phyloP scores from a whole-genome alignment of 805 yeast genomes.

The Grigorovia transvaalensis region DNA sequence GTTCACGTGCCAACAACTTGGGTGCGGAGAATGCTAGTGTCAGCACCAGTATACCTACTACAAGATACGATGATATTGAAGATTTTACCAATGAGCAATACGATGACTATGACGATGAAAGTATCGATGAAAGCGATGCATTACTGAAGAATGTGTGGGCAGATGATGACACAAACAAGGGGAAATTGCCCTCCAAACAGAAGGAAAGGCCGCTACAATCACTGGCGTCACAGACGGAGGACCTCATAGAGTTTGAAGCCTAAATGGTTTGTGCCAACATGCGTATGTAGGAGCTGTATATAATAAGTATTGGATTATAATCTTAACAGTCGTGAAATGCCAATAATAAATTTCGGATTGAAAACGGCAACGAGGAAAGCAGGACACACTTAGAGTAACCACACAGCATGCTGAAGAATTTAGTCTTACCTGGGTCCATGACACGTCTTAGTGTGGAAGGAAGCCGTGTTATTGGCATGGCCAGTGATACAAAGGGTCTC shows the following conservation, averaged over 20 bases:
- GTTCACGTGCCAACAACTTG: neutral
- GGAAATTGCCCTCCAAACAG: neutral
- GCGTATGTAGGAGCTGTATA: neutral
- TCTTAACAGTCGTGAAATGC: neutral
- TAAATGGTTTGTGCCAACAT: constrained; percentile 1
- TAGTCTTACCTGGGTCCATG: neutral
- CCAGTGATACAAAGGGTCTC: neutral
- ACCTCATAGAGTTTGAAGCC: constrained; percentile 27
- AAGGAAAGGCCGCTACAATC: constrained; percentile 11
- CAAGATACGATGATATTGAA: constrained; percentile 23
- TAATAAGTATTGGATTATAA: too few species aligned
- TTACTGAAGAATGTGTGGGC: constrained; percentile 21
- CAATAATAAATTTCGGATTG: neutral
- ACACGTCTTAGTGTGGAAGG: neutral
- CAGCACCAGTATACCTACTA: neutral
- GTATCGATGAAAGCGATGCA: constrained; percentile 8
- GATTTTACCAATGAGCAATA: constrained; percentile 21
- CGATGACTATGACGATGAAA: constrained; percentile 13
- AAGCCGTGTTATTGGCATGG: neutral
- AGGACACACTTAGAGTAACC: too few species aligned
- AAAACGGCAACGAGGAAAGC: neutral
- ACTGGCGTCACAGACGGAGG: constrained; percentile 8
- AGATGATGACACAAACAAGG: constrained; percentile 12
- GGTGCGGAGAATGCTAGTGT: neutral
- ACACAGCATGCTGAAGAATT: neutral